Evolutionary conservation across 495 filamentous ascomycete genomes (phyloP).

Genomic region (Penicillium waksmanii): DNA sequence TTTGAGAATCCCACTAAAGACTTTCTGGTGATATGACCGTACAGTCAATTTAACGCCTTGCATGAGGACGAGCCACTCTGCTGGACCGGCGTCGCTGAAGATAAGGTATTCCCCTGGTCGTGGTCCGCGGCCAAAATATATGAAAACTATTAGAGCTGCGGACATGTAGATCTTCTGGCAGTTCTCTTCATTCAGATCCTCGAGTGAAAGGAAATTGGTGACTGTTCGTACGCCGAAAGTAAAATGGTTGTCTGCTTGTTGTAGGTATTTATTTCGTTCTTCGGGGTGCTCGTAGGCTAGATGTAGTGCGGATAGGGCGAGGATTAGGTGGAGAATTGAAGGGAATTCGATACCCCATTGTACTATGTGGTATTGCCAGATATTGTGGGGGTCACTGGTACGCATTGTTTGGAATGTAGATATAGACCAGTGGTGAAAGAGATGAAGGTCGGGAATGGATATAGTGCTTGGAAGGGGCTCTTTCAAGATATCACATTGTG

Average conservation of each 20-base stretch:
- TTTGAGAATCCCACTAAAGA: conserved; percentile 37
- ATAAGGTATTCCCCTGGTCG: conserved; percentile 44
- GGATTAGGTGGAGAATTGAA: conserved; percentile 50
- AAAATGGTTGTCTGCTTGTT: conserved; percentile 49
- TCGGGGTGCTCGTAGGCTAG: conserved; percentile 41
- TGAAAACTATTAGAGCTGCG: conserved; percentile 47
- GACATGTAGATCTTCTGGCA: conserved; percentile 52
- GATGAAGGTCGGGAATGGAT: conserved; percentile 38
- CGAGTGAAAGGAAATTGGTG: conserved; percentile 32
- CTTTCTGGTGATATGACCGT: conserved; percentile 16
- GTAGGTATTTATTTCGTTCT: conserved; percentile 29
- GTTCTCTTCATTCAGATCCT: conserved; percentile 38
- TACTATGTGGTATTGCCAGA: conserved; percentile 47
- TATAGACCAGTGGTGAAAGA: conserved; percentile 44
- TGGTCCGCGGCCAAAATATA: conserved; percentile 51
- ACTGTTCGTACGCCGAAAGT: conserved; percentile 50
- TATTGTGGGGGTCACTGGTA: conserved; percentile 24
- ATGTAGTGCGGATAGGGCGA: conserved; percentile 50
- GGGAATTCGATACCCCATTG: conserved; percentile 47
- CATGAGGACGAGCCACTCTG: conserved; percentile 51
- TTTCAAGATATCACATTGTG: conserved; percentile 13
- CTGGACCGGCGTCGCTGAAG: conserved; percentile 41
- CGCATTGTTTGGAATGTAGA: conserved; percentile 38
- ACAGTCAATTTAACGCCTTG: conserved; percentile 46
- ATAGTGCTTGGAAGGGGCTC: conserved; percentile 18